A percentile compares a stretch with the other conserved stretches of the same genome.
Evolutionary conservation across 31 red algal genomes (phyloP).

Genomic region (Endocladia muricata): DNA sequence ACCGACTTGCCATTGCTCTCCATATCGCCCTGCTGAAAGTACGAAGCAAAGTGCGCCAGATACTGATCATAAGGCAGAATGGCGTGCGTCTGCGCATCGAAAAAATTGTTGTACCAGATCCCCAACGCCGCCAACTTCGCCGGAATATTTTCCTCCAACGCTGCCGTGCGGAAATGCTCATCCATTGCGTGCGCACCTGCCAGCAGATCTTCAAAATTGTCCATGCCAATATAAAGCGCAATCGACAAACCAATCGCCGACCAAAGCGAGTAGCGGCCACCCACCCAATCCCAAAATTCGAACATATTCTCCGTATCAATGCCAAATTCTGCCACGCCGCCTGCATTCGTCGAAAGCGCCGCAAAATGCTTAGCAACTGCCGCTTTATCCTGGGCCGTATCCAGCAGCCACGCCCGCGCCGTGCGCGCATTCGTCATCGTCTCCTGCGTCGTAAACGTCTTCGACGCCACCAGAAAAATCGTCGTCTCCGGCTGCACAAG

Average conservation of each 20-base stretch:
- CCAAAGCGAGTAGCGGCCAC: conserved; percentile 89
- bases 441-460: conserved; percentile 98
- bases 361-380: conserved; percentile 89
- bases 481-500: conserved; percentile 89
- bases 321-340: conserved; percentile 79
- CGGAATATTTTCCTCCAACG: conserved; percentile 76
- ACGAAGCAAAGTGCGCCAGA: conserved; percentile 84
- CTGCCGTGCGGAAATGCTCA: conserved; percentile 71
- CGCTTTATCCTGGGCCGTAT: conserved; percentile 23
- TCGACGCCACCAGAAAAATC: conserved; percentile 87
- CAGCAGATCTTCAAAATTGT: conserved; percentile 66
- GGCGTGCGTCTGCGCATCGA: conserved; percentile 77
- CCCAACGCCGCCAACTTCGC: conserved; percentile 87
- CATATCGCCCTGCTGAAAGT: conserved; percentile 99
- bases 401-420: conserved; percentile 79
- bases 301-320: conserved; percentile 86
- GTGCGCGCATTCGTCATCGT: conserved; percentile 98
- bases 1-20: conserved; percentile 99
- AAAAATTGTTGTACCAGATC: conserved; percentile 91
- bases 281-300: conserved; percentile 99
- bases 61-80: conserved; percentile 89
- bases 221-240: conserved; percentile 90
- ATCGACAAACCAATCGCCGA: conserved; percentile 90
- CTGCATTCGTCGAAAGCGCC: conserved; percentile 81
- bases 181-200: conserved; percentile 89